A percentile compares a stretch with the other conserved stretches of the same genome.
phyloP scores from a whole-genome alignment of 257 asterid genomes.

The Nicotiana otophora region DNA sequence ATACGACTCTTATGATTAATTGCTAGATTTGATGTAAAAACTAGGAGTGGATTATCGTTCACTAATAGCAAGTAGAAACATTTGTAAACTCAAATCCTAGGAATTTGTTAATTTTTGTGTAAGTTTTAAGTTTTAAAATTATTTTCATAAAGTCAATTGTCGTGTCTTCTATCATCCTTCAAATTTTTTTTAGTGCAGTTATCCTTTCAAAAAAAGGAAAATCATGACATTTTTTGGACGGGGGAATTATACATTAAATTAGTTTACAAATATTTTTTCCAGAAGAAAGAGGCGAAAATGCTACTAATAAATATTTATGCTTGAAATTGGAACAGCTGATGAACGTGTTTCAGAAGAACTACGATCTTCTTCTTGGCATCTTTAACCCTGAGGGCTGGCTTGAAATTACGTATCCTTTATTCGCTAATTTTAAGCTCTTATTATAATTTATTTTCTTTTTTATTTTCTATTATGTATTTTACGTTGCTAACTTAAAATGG shows the following conservation, averaged over 20 bases:
- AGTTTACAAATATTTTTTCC: not conserved
- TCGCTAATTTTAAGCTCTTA: not conserved
- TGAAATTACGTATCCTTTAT: conserved; percentile 64
- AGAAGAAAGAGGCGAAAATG: not conserved
- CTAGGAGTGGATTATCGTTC: too few relatives aligned
- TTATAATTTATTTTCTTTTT: not conserved
- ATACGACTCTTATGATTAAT: too few relatives aligned
- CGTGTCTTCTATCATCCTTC: not conserved
- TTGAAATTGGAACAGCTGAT: conserved; percentile 47
- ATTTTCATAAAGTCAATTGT: not conserved
- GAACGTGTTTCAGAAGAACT: conserved; percentile 82
- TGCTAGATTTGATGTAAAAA: too few relatives aligned
- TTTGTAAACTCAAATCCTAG: not conserved
- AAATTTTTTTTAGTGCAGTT: not conserved
- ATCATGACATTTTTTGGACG: not conserved
- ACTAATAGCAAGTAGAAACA: too few relatives aligned
- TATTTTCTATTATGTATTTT: not conserved
- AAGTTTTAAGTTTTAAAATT: not conserved
- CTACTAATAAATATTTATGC: not conserved
- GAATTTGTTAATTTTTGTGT: not conserved
- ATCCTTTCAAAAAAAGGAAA: not conserved
- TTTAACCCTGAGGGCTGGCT: conserved; percentile 97
- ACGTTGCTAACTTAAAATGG: not conserved
- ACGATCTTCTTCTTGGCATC: conserved; percentile 60
- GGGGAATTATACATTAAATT: not conserved